phyloP scores from a whole-genome alignment of 768 basidiomycete species.

The Mycena filopes region DNA sequence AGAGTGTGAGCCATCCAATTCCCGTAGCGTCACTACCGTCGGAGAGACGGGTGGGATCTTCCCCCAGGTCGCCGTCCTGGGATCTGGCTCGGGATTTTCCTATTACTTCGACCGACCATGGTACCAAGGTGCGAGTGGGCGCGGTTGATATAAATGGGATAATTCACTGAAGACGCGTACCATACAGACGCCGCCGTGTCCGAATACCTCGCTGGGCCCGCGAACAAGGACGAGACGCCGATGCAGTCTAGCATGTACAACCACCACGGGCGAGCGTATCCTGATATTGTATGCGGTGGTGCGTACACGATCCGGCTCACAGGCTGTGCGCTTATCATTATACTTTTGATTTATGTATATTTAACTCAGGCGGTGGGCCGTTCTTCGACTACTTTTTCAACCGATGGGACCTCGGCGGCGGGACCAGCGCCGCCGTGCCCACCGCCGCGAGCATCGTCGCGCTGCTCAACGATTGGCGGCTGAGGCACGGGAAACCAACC shows the following conservation, averaged over 20 bases:
- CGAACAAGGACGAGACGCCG: conserved; percentile 36
- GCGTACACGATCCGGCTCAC: too few species aligned
- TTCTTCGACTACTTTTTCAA: conserved; percentile 50
- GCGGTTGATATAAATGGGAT: too few species aligned
- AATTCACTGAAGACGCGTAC: too few species aligned
- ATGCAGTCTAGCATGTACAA: conserved; percentile 39
- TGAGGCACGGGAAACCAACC: conserved; percentile 42
- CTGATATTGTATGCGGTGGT: conserved; percentile 47
- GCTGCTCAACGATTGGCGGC: conserved; percentile 54
- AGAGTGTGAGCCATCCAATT: too few species aligned
- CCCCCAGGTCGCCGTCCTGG: conserved; percentile 3
- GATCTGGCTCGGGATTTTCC: conserved; percentile 53
- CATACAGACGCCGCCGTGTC: conserved; percentile 32
- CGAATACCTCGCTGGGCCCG: conserved; percentile 25
- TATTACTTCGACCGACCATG: conserved; percentile 49
- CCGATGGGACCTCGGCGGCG: conserved; percentile 39
- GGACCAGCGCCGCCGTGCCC: conserved; percentile 51
- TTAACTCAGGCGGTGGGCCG: conserved; percentile 19
- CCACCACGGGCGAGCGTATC: conserved; percentile 48
- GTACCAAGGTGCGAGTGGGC: conserved; percentile 45
- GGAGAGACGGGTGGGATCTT: conserved; percentile 16
- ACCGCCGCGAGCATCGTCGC: conserved; percentile 51
- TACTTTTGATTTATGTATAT: too few species aligned
- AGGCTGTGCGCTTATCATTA: too few species aligned
- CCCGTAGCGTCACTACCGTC: conserved; percentile 28